Conservation (phyloP, 805 yeast genomes). For the Phaffomyces thermotolerans region DNA sequence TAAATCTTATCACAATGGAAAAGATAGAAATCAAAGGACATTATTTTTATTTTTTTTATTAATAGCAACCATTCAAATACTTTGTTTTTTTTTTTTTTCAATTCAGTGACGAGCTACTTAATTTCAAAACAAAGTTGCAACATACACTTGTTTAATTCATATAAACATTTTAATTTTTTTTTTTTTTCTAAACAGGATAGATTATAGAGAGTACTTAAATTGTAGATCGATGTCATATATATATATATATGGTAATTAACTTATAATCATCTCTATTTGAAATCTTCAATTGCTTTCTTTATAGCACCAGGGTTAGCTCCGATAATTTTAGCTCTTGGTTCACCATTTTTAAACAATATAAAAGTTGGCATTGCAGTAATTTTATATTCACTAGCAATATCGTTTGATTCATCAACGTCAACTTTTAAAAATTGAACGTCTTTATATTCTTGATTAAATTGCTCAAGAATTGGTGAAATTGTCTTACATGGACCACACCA, state of each 20-base stretch:
- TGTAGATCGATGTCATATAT: no score
- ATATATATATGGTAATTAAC: neutral
- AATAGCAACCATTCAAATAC: no score
- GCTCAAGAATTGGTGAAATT: conserved; percentile 51
- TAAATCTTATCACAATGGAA: no score
- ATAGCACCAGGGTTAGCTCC: conserved; percentile 48
- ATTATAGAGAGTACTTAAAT: no score
- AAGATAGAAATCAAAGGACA: no score
- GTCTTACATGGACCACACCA: conserved; percentile 82
- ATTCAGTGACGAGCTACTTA: neutral
- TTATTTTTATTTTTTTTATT: no score
- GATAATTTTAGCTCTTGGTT: conserved; percentile 46
- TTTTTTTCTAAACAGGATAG: no score
- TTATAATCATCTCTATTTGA: conserved; percentile 9
- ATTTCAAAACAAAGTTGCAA: neutral
- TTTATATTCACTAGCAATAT: conserved; percentile 53
- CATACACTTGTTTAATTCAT: neutral
- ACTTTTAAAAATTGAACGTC: conserved; percentile 59
- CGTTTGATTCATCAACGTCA: conserved; percentile 59
- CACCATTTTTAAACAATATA: conserved; percentile 53
- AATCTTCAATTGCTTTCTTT: conserved; percentile 26
- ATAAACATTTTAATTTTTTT: neutral
- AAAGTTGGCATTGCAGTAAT: conserved; percentile 76
- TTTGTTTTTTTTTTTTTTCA: no score
- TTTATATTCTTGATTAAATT: conserved; percentile 30